Evolutionary conservation across 352 stramenopile species (phyloP).

Genomic region (Globisporangium splendens): DNA sequence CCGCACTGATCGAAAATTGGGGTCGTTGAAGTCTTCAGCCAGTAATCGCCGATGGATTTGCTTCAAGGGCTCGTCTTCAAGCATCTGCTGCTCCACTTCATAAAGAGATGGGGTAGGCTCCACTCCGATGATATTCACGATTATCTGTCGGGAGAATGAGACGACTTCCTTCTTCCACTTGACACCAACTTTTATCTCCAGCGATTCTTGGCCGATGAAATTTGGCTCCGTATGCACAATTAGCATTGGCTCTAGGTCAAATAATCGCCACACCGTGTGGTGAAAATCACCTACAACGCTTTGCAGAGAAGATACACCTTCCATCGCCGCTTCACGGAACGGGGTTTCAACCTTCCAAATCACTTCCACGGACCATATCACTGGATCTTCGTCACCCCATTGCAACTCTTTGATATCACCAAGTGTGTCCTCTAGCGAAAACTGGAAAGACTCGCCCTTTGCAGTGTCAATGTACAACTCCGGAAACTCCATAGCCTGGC

Average conservation of each 20-base stretch:
- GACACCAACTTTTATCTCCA: slow-evolving; percentile 15
- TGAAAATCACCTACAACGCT: slow-evolving; percentile 1
- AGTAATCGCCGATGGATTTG: background rate
- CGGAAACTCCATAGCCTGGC: background rate
- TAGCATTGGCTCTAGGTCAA: slow-evolving; percentile 10
- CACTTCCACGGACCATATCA: slow-evolving; percentile 19
- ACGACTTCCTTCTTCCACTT: background rate
- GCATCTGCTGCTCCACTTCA: background rate
- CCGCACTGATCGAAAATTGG: background rate
- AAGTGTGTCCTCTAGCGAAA: slow-evolving; percentile 17
- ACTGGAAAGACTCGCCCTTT: background rate
- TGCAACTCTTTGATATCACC: slow-evolving; percentile 7
- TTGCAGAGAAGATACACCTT: slow-evolving; percentile 10
- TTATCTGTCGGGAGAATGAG: slow-evolving; percentile 4
- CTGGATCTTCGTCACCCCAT: background rate
- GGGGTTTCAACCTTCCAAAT: slow-evolving; percentile 11
- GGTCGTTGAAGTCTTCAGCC: background rate
- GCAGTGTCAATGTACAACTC: background rate
- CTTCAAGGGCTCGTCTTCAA: background rate
- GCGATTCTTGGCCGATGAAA: slow-evolving; percentile 9
- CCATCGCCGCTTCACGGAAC: slow-evolving; percentile 17
- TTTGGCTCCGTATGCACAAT: slow-evolving; percentile 7
- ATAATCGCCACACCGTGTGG: slow-evolving; percentile 24
- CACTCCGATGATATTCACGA: background rate
- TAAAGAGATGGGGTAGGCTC: background rate